Evolutionary conservation across 1,284 basidiomycete species (phyloP), one percentile per base, ranked within the genome.

Genomic region (Apiotrichum veenhuisii): DNA sequence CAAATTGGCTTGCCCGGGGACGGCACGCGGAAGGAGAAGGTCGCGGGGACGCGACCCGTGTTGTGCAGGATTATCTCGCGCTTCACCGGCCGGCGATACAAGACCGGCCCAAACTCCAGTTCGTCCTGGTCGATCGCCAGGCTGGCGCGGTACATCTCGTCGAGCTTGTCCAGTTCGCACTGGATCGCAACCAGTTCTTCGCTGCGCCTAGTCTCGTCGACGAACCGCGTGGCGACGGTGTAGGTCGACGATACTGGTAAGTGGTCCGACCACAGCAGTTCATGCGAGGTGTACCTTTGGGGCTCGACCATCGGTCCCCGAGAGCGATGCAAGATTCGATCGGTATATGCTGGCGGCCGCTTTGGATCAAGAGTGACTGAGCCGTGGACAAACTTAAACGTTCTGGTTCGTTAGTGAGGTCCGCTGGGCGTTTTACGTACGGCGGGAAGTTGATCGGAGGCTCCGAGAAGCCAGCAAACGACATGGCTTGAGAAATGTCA

Each of bases 91-190:
- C 55, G 63, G 37, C 64, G 52, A 53, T 69, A 68, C 66, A 50
- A 59, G 34, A 73, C 55, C 3, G 64, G 57, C 1, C 71, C 72
- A 58, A 83, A 71, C 18, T 77, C 75, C 40, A 84, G 61, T 38
- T 81, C 78, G 34, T 77, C 75, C 53, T 71, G 75, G 5, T 75
- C 75, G 50, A 80, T 80, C 58, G 77, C 79, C 53, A 81, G 60
- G n/a, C 77, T 76, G 22, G 78, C 78, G 11, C 81, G 78, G 59
- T 78, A 81, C 3, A 73, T 65, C 34, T 67, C 70, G 44, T 78
- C 75, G 20, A 84, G 66, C 23, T 64, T 68, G 25, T 77, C 69
- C 48, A 83, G 66, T 54, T 74, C 77, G 34, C 61, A 52, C 36
- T 68, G 64, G 46, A 78, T 70, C 4, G 51, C 60, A 18, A 80